phyloP scores from a whole-genome alignment of 768 basidiomycete genomes.

The Tulasnella sp. region DNA sequence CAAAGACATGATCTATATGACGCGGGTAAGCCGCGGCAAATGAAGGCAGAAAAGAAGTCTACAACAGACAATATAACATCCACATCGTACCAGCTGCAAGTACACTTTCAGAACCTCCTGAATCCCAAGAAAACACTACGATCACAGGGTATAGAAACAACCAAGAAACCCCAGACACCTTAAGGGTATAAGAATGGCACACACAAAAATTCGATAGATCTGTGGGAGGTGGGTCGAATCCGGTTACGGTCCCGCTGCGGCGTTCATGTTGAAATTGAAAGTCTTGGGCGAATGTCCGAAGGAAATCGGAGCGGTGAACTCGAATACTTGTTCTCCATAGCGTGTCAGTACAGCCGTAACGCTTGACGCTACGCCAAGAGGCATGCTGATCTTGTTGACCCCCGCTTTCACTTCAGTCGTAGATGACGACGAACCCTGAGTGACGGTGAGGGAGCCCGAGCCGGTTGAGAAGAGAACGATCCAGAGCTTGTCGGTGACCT shows the following conservation, averaged over 20 bases:
- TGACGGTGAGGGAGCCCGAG: conserved; percentile 19
- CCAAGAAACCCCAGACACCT: neutral
- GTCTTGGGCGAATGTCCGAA: conserved; percentile 12
- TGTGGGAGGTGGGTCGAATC: neutral
- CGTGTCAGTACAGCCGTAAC: conserved; percentile 32
- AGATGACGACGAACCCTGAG: neutral
- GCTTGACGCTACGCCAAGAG: conserved; percentile 52
- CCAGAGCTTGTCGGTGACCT: conserved; percentile 22
- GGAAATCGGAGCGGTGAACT: conserved; percentile 21
- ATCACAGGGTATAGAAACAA: neutral
- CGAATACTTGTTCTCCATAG: conserved; percentile 17
- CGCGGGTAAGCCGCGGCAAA: neutral
- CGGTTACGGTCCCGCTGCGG: conserved; percentile 7
- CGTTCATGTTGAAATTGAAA: conserved; percentile 25
- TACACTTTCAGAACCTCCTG: neutral
- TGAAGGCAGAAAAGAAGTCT: neutral
- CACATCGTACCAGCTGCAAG: neutral
- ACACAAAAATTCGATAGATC: neutral
- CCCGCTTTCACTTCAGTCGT: conserved; percentile 5
- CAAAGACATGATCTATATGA: neutral
- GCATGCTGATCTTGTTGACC: conserved; percentile 42
- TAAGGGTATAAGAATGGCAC: neutral
- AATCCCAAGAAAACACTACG: neutral
- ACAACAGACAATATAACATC: conserved; percentile 4
- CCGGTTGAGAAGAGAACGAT: conserved; percentile 26